Evolutionary conservation across 1,284 basidiomycete genomes (phyloP).

Genomic region (Phlebopus sp.): DNA sequence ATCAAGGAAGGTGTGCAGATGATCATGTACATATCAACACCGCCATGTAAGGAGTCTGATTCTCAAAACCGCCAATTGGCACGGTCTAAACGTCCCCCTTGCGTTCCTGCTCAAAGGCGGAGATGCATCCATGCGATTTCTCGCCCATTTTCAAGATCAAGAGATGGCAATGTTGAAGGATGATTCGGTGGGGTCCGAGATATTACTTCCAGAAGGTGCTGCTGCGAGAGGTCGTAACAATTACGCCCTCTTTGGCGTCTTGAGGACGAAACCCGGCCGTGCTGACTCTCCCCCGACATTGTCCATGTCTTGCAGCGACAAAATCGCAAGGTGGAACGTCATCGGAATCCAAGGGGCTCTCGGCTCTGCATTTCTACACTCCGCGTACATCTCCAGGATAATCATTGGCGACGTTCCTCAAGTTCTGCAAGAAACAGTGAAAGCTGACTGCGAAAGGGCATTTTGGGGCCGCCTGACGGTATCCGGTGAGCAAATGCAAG

Average conservation of each 20-base stretch:
- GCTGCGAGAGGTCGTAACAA: constrained; percentile 76
- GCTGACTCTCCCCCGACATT: constrained; percentile 78
- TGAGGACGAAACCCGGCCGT: constrained; percentile 89
- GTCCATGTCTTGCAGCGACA: constrained; percentile 90
- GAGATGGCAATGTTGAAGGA: constrained; percentile 69
- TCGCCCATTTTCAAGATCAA: constrained; percentile 69
- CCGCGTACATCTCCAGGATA: constrained; percentile 63
- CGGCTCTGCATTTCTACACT: constrained; percentile 52
- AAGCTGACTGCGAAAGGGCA: constrained; percentile 60
- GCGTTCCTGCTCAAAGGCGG: constrained; percentile 68
- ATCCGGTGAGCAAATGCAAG: constrained; percentile 30
- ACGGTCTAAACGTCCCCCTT: constrained; percentile 8
- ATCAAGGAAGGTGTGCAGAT: constrained; percentile 53
- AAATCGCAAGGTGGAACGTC: constrained; percentile 80
- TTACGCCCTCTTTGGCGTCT: constrained; percentile 68
- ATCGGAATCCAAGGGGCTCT: constrained; percentile 86
- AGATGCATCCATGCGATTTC: constrained; percentile 81
- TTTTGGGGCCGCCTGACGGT: constrained; percentile 49
- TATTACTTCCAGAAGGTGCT: constrained; percentile 31
- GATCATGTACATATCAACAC: constrained; percentile 81
- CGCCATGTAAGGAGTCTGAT: constrained; percentile 67
- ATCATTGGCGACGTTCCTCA: constrained; percentile 68
- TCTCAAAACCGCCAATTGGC: constrained; percentile 8
- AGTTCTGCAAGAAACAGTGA: constrained; percentile 40
- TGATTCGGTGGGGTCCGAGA: constrained; percentile 36